Conservation (phyloP, 768 basidiomycete species). For the Boletellus ananas region DNA sequence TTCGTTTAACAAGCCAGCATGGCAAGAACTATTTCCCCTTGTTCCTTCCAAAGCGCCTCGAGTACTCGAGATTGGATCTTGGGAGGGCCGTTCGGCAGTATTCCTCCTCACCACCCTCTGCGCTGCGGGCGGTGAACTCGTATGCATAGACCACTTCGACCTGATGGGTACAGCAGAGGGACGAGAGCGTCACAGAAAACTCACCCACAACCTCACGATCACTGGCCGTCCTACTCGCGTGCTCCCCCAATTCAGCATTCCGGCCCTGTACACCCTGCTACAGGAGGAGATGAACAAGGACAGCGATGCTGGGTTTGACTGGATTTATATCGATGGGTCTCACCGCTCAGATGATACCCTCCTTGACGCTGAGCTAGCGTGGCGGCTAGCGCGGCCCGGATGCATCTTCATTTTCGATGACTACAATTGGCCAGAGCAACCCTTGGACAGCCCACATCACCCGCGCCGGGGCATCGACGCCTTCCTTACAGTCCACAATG, state of each 20-base stretch:
- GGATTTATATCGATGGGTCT: conserved; percentile 58
- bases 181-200: conserved; percentile 38
- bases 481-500: conserved; percentile 48
- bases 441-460: conserved; percentile 46
- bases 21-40: conserved; percentile 41
- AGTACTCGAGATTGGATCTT: conserved; percentile 55
- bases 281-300: conserved; percentile 39
- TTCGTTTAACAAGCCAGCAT: conserved; percentile 40
- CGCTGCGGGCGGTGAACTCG: conserved; percentile 39
- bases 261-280: conserved; percentile 45
- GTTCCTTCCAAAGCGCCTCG: conserved; percentile 40
- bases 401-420: conserved; percentile 57
- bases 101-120: conserved; percentile 51
- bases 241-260: conserved; percentile 50
- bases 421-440: conserved; percentile 51
- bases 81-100: conserved; percentile 61
- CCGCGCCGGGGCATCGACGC: conserved; percentile 55
- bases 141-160: conserved; percentile 61
- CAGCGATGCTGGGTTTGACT: conserved; percentile 46
- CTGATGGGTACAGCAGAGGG: conserved; percentile 47
- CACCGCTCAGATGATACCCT: conserved; percentile 59
- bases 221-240: conserved; percentile 45
- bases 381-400: conserved; percentile 50
- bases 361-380: conserved; percentile 56
- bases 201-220: conserved; percentile 45